Evolutionary conservation across 2,329 filamentous ascomycete genomes (phyloP).

Genomic region (Diaporthe citrichinensis): DNA sequence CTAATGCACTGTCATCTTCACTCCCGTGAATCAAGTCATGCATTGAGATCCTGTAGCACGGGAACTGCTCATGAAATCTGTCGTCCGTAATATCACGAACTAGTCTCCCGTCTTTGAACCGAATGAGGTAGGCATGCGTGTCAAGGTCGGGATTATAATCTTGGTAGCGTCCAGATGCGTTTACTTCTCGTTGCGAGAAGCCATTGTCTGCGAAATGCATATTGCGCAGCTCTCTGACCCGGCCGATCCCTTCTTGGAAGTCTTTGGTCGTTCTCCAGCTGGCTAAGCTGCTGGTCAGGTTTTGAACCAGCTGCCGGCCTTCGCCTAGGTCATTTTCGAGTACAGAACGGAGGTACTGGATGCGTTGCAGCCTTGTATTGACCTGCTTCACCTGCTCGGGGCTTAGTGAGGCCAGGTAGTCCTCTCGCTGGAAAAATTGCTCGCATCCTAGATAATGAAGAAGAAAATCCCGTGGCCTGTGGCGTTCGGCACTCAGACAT

Average conservation of each 20-base stretch:
- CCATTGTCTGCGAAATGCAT: constrained; percentile 37
- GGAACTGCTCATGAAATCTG: constrained; percentile 39
- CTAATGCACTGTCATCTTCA: constrained; percentile 14
- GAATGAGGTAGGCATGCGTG: constrained; percentile 40
- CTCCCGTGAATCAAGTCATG: constrained; percentile 23
- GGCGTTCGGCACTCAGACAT: constrained; percentile 39
- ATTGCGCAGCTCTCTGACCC: constrained; percentile 35
- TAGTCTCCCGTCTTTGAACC: constrained; percentile 33
- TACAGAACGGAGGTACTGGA: constrained; percentile 30
- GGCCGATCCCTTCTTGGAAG: constrained; percentile 35
- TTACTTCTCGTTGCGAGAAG: constrained; percentile 23
- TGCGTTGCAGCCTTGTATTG: constrained; percentile 29
- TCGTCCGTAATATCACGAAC: constrained; percentile 27
- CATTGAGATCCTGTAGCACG: constrained; percentile 37
- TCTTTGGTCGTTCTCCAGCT: constrained; percentile 36
- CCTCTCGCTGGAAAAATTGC: constrained; percentile 41
- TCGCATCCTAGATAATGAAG: constrained; percentile 42
- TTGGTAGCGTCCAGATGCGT: background rate
- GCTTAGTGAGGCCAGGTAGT: constrained; percentile 33
- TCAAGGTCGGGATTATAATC: constrained; percentile 39
- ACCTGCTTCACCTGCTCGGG: constrained; percentile 31
- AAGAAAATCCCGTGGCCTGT: constrained; percentile 38
- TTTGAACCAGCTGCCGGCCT: constrained; percentile 31
- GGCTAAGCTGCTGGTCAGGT: constrained; percentile 25
- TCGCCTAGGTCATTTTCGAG: constrained; percentile 35